phyloP scores from a whole-genome alignment of 306 rosid genomes.

The Lathyrus aphaca region DNA sequence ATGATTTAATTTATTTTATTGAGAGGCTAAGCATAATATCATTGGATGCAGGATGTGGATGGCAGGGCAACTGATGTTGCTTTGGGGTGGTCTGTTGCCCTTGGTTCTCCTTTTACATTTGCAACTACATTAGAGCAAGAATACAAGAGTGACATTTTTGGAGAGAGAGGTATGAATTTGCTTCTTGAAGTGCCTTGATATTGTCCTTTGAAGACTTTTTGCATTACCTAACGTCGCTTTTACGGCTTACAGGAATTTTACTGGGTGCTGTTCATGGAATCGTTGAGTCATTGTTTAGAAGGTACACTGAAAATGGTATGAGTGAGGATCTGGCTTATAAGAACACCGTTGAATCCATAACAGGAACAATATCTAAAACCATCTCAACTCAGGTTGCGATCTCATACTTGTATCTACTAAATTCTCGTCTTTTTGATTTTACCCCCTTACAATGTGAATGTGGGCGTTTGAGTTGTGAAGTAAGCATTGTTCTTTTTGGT shows the following conservation, averaged over 20 bases:
- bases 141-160: slow-evolving; percentile 96
- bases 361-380: slow-evolving; percentile 81
- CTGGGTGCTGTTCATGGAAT: slow-evolving; percentile 98
- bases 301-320: slow-evolving; percentile 92
- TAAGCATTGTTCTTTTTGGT: slow-evolving; percentile 9
- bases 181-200: not conserved
- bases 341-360: slow-evolving; percentile 89
- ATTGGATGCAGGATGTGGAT: slow-evolving; percentile 76
- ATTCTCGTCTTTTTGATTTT: not conserved
- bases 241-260: slow-evolving; percentile 68
- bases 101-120: slow-evolving; percentile 97
- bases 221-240: slow-evolving; percentile 38
- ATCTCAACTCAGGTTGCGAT: slow-evolving; percentile 80
- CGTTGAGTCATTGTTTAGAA: slow-evolving; percentile 92
- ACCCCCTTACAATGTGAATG: not conserved
- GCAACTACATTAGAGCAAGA: slow-evolving; percentile 94
- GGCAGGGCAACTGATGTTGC: slow-evolving; percentile 97
- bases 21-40: slow-evolving; percentile 22
- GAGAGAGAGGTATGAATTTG: slow-evolving; percentile 74
- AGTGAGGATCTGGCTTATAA: slow-evolving; percentile 87
- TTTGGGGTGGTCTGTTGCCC: slow-evolving; percentile 96
- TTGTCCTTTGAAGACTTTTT: not conserved
- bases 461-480: slow-evolving; percentile 14
- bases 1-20: not conserved
- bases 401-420: slow-evolving; percentile 22